Percentiles rank a stretch among this genome's conserved stretches.
Conservation (phyloP, 495 filamentous ascomycete species). For the Podospora didyma region DNA sequence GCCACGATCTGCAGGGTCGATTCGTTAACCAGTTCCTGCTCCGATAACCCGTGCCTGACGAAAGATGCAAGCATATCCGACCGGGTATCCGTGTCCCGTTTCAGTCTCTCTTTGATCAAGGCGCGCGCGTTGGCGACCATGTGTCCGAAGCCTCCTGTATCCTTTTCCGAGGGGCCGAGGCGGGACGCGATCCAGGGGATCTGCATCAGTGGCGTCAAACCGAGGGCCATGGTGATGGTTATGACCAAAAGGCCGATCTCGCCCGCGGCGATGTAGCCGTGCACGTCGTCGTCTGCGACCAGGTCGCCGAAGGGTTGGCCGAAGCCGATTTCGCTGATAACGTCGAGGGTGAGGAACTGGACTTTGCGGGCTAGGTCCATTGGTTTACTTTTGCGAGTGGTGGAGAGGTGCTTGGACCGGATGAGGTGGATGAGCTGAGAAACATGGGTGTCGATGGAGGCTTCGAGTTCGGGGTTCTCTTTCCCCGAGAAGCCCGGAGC, state of each 20-base stretch:
- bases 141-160: slow-evolving; percentile 25
- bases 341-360: slow-evolving; percentile 54
- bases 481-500: slow-evolving; percentile 38
- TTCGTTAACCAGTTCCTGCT: slow-evolving; percentile 35
- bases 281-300: slow-evolving; percentile 51
- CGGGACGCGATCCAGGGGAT: not conserved
- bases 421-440: slow-evolving; percentile 28
- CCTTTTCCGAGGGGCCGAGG: slow-evolving; percentile 18
- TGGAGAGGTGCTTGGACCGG: slow-evolving; percentile 45
- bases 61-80: slow-evolving; percentile 46
- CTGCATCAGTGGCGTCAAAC: slow-evolving; percentile 5
- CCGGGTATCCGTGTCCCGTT: slow-evolving; percentile 17
- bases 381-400: slow-evolving; percentile 41
- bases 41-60: slow-evolving; percentile 38
- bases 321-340: slow-evolving; percentile 60
- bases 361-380: slow-evolving; percentile 52
- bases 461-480: slow-evolving; percentile 37
- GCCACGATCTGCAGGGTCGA: slow-evolving; percentile 31
- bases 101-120: slow-evolving; percentile 24
- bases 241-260: slow-evolving; percentile 45
- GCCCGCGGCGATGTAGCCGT: slow-evolving; percentile 49
- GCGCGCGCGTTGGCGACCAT: slow-evolving; percentile 5
- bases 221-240: slow-evolving; percentile 34
- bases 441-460: slow-evolving; percentile 33
- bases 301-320: slow-evolving; percentile 61